Percentiles rank a stretch among this genome's conserved stretches.
Conservation (phyloP, 176 grass and related monocot genomes). For the Zoysia japonica region DNA sequence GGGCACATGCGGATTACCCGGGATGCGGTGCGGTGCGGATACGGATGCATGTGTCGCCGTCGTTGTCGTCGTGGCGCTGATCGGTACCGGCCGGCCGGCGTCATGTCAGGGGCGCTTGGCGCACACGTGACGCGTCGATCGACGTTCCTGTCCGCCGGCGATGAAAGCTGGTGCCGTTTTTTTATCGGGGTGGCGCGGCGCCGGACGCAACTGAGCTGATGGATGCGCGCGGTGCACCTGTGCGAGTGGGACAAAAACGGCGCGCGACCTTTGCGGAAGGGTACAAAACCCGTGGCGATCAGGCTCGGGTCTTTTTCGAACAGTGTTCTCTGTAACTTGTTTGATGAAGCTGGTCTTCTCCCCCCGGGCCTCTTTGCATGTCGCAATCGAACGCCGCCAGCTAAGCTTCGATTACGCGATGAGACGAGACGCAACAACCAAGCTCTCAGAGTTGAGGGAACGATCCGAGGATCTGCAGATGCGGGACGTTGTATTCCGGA, state of each 20-base stretch:
- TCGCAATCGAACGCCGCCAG: background rate
- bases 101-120: background rate
- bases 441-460: too few species aligned
- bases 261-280: background rate
- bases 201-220: background rate
- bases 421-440: too few species aligned
- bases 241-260: conserved; percentile 3
- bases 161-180: background rate
- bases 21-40: background rate
- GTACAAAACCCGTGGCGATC: background rate
- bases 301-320: conserved; percentile 4
- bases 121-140: background rate
- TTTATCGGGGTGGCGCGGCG: background rate
- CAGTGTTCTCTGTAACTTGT: background rate
- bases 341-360: background rate
- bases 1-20: conserved; percentile 21
- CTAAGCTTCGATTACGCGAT: too few species aligned
- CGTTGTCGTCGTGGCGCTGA: background rate
- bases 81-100: background rate
- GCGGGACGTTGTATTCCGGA: too few species aligned
- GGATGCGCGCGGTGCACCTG: background rate
- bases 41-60: conserved; percentile 27
- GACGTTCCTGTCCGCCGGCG: background rate
- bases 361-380: background rate
- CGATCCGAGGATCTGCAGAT: too few species aligned